Evolutionary conservation across 164 flowering plant species (phyloP).

Genomic region (Annona cherimola): DNA sequence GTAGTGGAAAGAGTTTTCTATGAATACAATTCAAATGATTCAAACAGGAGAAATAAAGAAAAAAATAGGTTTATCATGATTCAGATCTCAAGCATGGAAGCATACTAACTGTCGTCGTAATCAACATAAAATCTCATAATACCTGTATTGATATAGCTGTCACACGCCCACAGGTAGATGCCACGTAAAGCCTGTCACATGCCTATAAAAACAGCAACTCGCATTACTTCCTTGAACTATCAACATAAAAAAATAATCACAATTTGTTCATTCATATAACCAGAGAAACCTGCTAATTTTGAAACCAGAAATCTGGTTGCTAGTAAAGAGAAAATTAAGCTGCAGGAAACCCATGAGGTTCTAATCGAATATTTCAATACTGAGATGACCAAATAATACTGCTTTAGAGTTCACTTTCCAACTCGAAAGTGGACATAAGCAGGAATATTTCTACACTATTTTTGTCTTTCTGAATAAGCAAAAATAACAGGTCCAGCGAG

Average conservation of each 20-base stretch:
- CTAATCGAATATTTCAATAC: background rate
- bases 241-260: background rate
- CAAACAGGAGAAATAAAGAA: background rate
- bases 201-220: conserved; percentile 31
- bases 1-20: background rate
- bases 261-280: background rate
- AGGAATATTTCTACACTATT: background rate
- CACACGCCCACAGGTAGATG: conserved; percentile 74
- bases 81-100: background rate
- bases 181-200: conserved; percentile 55
- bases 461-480: background rate
- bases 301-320: background rate
- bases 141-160: conserved; percentile 69
- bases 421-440: background rate
- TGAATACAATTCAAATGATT: background rate
- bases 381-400: no score
- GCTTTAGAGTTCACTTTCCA: no score
- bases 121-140: background rate
- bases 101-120: background rate
- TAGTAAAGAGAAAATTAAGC: background rate
- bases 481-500: background rate
- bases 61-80: background rate
- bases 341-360: background rate
- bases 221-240: background rate
- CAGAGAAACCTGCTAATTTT: background rate